Evolutionary conservation across 129 eudicot genomes (phyloP), one percentile per base, ranked within the genome.

Genomic region (Lactuca saligna): DNA sequence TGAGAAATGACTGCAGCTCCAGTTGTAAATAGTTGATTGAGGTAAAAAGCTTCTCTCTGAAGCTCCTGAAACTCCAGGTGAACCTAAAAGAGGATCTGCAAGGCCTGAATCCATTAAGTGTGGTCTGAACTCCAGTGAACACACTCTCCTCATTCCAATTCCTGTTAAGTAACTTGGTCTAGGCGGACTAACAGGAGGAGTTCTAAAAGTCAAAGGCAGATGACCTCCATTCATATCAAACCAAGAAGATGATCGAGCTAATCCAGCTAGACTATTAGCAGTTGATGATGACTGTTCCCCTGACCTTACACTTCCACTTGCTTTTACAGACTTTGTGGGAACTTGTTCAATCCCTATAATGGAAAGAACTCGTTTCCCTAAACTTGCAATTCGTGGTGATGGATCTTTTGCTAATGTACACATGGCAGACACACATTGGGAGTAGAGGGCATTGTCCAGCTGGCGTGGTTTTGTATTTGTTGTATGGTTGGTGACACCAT

Each of bases 181-280:
- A 57, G 99, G 99, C 56, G 99, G 99, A 81, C 99, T 93, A 46
- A 93, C 99, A 49, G 99, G 99, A 17, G 97, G 99, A 35, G 97
- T 93, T 81, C 99, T 83, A 69, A 93, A 93, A 20, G 99, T 76
- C 57, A 82, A 69, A 17, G 95, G 86, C 56, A 82, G 55, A 80
- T 80, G 89, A 38, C 91, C 96, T 77, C 91, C 91, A 75, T 84
- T 88, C 96, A 92, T 81, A 68, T 93, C 99, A 78, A 93, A 93
- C 97, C 95, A 89, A 69, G 99, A 93, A 4, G 97, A 71, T 4
- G 99, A 93, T 31, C 99, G 95, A 53, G 88, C 97, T 53, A 93
- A 69, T 56, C 99, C 99, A 55, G 91, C 86, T 61, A 82, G 76
- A 73, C 86, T 88, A 49, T 63, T 69, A 57, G 78, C 73, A 32